phyloP scores from a whole-genome alignment of 2,329 filamentous ascomycete species.

The Dothistroma pini region DNA sequence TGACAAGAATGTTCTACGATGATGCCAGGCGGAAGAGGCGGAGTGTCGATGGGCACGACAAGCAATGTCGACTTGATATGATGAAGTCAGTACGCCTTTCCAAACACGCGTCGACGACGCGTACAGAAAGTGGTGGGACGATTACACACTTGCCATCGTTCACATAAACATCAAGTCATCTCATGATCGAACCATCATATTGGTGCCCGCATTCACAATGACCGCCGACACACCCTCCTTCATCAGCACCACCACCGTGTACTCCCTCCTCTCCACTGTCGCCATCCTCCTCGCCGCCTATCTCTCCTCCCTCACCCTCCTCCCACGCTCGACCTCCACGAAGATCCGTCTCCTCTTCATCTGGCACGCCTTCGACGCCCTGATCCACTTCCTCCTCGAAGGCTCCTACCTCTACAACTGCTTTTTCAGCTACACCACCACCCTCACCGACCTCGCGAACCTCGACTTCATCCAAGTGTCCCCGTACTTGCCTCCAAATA shows the following conservation, averaged over 20 bases:
- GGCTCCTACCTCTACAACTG: slow-evolving; percentile 90
- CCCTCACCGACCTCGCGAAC: slow-evolving; percentile 26
- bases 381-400: slow-evolving; percentile 89
- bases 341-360: slow-evolving; percentile 76
- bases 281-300: slow-evolving; percentile 54
- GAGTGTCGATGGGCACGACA: too few relatives aligned
- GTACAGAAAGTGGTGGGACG: background rate
- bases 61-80: too few relatives aligned
- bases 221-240: slow-evolving; percentile 15
- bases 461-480: slow-evolving; percentile 24
- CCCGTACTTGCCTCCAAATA: slow-evolving; percentile 44
- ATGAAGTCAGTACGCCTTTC: too few relatives aligned
- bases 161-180: background rate
- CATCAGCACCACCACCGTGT: slow-evolving; percentile 50
- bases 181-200: background rate
- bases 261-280: slow-evolving; percentile 54
- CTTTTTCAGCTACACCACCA: slow-evolving; percentile 66
- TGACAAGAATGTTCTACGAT: too few relatives aligned
- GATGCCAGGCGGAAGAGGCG: too few relatives aligned
- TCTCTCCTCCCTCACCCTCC: slow-evolving; percentile 44
- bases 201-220: background rate
- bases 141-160: background rate
- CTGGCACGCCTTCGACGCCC: slow-evolving; percentile 90
- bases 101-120: background rate
- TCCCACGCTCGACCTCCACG: slow-evolving; percentile 52